Evolutionary conservation across 192 early-diverging fungal genomes (phyloP).

Genomic region (Ambispora gerdemannii): DNA sequence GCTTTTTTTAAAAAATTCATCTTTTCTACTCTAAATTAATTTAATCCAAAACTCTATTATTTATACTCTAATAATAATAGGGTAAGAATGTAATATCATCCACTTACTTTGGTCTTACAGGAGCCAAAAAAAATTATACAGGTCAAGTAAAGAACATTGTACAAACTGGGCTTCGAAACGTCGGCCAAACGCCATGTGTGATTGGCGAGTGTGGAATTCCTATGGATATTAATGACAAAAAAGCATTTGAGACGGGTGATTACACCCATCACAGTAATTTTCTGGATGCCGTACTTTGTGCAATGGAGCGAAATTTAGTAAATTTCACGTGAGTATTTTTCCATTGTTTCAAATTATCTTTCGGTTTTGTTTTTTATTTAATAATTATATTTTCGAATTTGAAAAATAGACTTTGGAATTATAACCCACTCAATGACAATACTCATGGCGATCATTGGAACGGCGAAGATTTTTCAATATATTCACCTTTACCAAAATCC

Average conservation of each 20-base stretch:
- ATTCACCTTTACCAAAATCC: constrained; percentile 40
- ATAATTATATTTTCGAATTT: neutral
- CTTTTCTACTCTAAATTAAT: constrained; percentile 1
- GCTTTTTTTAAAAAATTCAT: neutral
- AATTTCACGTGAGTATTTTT: constrained; percentile 63
- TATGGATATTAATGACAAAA: constrained; percentile 79
- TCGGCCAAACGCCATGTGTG: constrained; percentile 65
- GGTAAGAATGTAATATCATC: constrained; percentile 69
- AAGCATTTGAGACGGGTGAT: constrained; percentile 68
- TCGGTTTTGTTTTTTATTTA: neutral
- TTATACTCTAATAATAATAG: constrained; percentile 41
- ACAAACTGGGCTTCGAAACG: constrained; percentile 49
- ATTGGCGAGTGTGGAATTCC: constrained; percentile 84
- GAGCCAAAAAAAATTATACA: constrained; percentile 71
- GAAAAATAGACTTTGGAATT: constrained; percentile 84
- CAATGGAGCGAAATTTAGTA: constrained; percentile 69
- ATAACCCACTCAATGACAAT: constrained; percentile 79
- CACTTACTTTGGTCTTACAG: constrained; percentile 75
- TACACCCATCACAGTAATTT: constrained; percentile 71
- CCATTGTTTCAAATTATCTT: neutral
- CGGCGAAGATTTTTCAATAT: constrained; percentile 81
- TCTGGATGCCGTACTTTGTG: constrained; percentile 70
- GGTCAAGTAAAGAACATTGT: constrained; percentile 70
- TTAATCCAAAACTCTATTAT: neutral
- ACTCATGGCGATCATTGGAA: constrained; percentile 81